These are phyloP conservation scores for Blastobotrys apis DNA, from an alignment of 1,139 yeast genomes.

Conservation along the genomic window DNA sequence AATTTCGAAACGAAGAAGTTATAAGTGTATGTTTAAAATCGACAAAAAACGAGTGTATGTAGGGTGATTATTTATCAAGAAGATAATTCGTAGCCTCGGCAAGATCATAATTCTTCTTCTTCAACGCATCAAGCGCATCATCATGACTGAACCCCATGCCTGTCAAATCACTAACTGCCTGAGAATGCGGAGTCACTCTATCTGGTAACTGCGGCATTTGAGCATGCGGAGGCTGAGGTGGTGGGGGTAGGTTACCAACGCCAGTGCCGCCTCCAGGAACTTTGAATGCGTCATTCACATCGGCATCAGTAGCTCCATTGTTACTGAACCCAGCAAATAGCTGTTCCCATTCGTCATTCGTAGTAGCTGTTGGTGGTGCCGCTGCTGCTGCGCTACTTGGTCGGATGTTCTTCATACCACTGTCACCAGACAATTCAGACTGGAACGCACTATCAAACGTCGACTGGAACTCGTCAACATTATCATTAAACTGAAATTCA, in stretches of 20 bases:
- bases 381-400: not conserved
- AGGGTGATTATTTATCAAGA: slow-evolving; percentile 46
- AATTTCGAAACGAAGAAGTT: no score
- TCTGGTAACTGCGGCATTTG: slow-evolving; percentile 16
- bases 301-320: slow-evolving; percentile 34
- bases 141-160: slow-evolving; percentile 83
- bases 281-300: slow-evolving; percentile 27
- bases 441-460: slow-evolving; percentile 26
- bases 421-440: slow-evolving; percentile 4
- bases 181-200: slow-evolving; percentile 25
- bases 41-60: no score
- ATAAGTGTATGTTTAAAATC: no score
- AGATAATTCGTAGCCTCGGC: slow-evolving; percentile 82
- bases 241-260: slow-evolving; percentile 1
- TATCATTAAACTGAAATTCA: slow-evolving; percentile 19
- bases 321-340: slow-evolving; percentile 87
- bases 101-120: slow-evolving; percentile 65
- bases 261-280: slow-evolving; percentile 8
- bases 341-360: slow-evolving; percentile 85
- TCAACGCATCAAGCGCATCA: slow-evolving; percentile 64
- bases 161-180: slow-evolving; percentile 62
- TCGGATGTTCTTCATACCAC: not conserved
- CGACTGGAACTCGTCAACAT: slow-evolving; percentile 44
- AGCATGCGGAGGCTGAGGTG: slow-evolving; percentile 10
- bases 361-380: slow-evolving; percentile 12